These are phyloP conservation scores for Exophiala sideris DNA, from an alignment of 2,329 filamentous ascomycete species.

Conservation along the genomic window DNA sequence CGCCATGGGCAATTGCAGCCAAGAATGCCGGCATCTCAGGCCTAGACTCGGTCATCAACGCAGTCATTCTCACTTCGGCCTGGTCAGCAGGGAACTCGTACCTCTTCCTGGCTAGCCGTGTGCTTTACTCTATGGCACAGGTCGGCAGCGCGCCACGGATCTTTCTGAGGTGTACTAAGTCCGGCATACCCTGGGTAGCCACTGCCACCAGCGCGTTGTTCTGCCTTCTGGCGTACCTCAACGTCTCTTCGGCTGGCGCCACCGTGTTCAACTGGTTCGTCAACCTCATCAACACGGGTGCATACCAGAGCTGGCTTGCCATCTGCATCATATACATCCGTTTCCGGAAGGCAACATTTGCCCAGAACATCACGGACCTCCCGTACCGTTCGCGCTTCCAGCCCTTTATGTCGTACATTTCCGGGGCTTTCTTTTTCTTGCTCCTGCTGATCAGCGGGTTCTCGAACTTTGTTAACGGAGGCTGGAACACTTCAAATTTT, in stretches of 20 bases:
- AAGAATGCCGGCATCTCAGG: constrained; percentile 60
- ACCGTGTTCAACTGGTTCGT: constrained; percentile 54
- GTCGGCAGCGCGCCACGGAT: constrained; percentile 42
- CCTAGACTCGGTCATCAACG: constrained; percentile 70
- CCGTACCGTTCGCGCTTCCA: constrained; percentile 55
- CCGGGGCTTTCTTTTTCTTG: constrained; percentile 55
- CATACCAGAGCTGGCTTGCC: constrained; percentile 40
- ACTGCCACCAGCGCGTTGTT: constrained; percentile 63
- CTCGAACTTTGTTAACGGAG: constrained; percentile 58
- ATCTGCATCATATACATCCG: constrained; percentile 67
- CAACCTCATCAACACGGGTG: constrained; percentile 30
- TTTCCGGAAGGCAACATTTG: constrained; percentile 47
- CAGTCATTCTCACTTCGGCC: constrained; percentile 65
- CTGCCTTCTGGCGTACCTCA: constrained; percentile 67
- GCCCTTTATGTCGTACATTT: constrained; percentile 62
- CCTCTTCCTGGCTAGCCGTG: constrained; percentile 38
- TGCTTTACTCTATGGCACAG: no score
- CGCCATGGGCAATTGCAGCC: constrained; percentile 65
- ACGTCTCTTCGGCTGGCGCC: constrained; percentile 60
- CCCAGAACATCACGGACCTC: constrained; percentile 24
- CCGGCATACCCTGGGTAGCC: constrained; percentile 67
- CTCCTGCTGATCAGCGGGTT: constrained; percentile 71
- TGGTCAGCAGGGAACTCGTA: constrained; percentile 68
- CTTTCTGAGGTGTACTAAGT: constrained; percentile 49
- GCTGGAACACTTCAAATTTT: constrained; percentile 63